Conservation (phyloP, 768 basidiomycete species). For the Mycena vulgaris region DNA sequence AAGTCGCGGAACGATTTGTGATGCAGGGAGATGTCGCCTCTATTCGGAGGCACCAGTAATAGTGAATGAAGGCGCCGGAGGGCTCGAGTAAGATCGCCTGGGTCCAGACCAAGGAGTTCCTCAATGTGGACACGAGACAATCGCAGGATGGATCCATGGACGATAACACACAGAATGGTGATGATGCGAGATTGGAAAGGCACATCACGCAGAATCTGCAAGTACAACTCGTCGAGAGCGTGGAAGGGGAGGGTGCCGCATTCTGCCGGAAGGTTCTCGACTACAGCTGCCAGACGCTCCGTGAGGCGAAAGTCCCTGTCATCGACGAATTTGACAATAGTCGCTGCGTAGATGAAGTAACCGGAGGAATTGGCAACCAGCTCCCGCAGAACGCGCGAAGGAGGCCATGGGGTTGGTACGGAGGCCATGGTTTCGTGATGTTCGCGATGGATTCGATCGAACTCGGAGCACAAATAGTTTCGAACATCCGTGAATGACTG, state of each 20-base stretch:
- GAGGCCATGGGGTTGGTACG: not conserved
- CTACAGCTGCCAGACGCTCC: not conserved
- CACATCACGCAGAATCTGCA: not conserved
- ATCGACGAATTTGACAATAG: slow-evolving; percentile 2
- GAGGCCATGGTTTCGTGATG: no score
- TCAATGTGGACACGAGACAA: no score
- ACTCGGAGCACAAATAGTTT: no score
- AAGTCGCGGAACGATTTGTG: slow-evolving; percentile 10
- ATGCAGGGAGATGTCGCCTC: not conserved
- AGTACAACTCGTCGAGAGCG: not conserved
- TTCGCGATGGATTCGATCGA: no score
- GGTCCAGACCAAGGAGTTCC: not conserved
- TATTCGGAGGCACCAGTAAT: not conserved
- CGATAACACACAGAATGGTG: not conserved
- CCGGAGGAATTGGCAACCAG: slow-evolving; percentile 6
- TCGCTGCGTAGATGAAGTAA: slow-evolving; percentile 16
- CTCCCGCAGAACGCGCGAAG: not conserved
- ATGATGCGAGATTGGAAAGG: not conserved
- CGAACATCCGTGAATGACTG: no score
- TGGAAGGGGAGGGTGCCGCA: not conserved
- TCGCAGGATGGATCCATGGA: not conserved
- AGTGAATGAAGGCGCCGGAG: not conserved
- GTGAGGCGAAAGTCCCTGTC: slow-evolving; percentile 2
- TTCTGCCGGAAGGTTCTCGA: not conserved
- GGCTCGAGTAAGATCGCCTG: not conserved